A percentile compares a stretch with the other conserved stretches of the same genome.
These are phyloP conservation scores for Collybia sordida DNA, from an alignment of 768 basidiomycete species.

Conservation along the genomic window DNA sequence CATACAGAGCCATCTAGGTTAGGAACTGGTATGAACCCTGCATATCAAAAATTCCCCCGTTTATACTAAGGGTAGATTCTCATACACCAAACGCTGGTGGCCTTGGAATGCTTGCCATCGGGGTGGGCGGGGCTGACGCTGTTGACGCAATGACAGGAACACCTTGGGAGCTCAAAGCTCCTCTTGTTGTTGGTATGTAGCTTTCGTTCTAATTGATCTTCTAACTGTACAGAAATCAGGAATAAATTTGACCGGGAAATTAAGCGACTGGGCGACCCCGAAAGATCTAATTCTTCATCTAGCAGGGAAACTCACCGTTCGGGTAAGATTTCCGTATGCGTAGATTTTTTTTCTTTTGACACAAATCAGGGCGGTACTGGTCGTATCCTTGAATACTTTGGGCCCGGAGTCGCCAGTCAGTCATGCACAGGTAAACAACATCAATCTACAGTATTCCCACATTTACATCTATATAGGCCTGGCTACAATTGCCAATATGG, in stretches of 20 bases:
- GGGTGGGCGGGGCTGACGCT: conserved; percentile 98
- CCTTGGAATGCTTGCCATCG: conserved; percentile 93
- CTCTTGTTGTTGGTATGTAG: conserved; percentile 70
- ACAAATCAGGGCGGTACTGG: conserved; percentile 89
- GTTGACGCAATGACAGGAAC: conserved; percentile 98
- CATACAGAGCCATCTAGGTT: conserved; percentile 46
- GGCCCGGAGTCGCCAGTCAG: conserved; percentile 83
- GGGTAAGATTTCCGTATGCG: conserved; percentile 59
- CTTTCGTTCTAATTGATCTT: neutral
- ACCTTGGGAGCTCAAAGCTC: conserved; percentile 97
- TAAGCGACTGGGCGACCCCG: conserved; percentile 90
- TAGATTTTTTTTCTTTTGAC: conserved; percentile 93
- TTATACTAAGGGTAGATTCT: conserved; percentile 56
- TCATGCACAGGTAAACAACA: conserved; percentile 80
- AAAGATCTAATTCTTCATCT: conserved; percentile 96
- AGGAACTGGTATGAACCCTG: conserved; percentile 61
- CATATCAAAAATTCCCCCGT: neutral
- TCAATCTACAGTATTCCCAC: neutral
- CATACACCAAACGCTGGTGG: conserved; percentile 99
- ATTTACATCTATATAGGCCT: conserved; percentile 47
- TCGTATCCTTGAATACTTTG: conserved; percentile 94
- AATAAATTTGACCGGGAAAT: conserved; percentile 82
- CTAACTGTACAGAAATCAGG: conserved; percentile 46
- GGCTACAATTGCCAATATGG: conserved; percentile 98
- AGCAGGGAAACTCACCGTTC: conserved; percentile 90